Percentiles rank a stretch among this genome's conserved stretches.
Conservation (phyloP, 805 yeast species). For the Spathaspora sp. region DNA sequence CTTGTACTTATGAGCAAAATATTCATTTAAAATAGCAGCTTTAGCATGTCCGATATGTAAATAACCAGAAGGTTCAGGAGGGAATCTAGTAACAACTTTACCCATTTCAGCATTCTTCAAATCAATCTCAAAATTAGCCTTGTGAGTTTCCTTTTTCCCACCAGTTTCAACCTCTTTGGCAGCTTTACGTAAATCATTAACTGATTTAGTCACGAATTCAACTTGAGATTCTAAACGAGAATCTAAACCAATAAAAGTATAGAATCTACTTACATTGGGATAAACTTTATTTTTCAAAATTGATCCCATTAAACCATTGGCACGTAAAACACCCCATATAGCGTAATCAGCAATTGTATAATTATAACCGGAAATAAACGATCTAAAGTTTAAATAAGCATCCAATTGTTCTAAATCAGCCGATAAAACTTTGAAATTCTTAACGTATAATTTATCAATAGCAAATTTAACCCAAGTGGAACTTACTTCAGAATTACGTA, state of each 20-base stretch:
- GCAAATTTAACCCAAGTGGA: slow-evolving; percentile 68
- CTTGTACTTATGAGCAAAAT: slow-evolving; percentile 91
- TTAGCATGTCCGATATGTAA: slow-evolving; percentile 99
- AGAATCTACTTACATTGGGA: slow-evolving; percentile 92
- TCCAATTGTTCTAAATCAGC: slow-evolving; percentile 77
- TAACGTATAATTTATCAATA: slow-evolving; percentile 62
- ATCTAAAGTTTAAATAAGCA: slow-evolving; percentile 77
- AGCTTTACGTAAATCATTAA: slow-evolving; percentile 70
- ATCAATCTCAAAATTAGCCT: slow-evolving; percentile 93
- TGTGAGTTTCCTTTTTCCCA: slow-evolving; percentile 82
- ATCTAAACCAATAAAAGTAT: slow-evolving; percentile 67
- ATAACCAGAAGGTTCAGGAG: slow-evolving; percentile 99
- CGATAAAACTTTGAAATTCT: slow-evolving; percentile 85
- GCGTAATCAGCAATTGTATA: slow-evolving; percentile 78
- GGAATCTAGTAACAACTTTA: slow-evolving; percentile 96
- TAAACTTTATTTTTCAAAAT: slow-evolving; percentile 81
- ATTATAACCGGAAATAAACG: slow-evolving; percentile 68
- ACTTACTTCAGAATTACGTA: slow-evolving; percentile 35
- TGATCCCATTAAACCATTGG: slow-evolving; percentile 90
- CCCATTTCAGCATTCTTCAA: slow-evolving; percentile 90
- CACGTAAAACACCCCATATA: slow-evolving; percentile 90
- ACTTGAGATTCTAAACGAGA: slow-evolving; percentile 66
- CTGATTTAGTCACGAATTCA: slow-evolving; percentile 61
- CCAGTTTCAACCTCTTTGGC: slow-evolving; percentile 46
- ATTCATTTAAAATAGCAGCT: slow-evolving; percentile 95